Evolutionary conservation across 1,284 basidiomycete species (phyloP).

Genomic region (Ceratorhiza oryzae-sativae): DNA sequence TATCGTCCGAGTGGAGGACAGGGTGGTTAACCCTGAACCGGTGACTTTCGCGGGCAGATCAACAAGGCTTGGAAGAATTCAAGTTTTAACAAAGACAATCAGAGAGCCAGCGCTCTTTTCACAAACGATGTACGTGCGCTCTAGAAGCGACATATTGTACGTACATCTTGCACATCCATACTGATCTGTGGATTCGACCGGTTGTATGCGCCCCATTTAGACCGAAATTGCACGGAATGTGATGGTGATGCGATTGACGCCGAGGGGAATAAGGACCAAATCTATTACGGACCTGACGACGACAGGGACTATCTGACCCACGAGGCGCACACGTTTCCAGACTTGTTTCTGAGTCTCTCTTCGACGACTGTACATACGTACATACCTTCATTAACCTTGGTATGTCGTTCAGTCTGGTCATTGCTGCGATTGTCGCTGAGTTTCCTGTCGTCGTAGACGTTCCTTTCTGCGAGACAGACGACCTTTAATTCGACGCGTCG

Average conservation of each 20-base stretch:
- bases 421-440: neutral
- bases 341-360: neutral
- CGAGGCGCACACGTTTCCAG: constrained; percentile 11
- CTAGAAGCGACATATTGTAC: neutral
- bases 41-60: neutral
- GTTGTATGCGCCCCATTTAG: constrained; percentile 1
- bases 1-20: neutral
- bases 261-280: constrained; percentile 1
- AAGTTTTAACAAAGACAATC: neutral
- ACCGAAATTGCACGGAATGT: neutral
- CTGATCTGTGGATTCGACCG: neutral
- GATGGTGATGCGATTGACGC: neutral
- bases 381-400: constrained; percentile 1
- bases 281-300: neutral
- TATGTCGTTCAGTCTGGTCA: neutral
- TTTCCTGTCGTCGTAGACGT: neutral
- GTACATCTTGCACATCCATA: neutral
- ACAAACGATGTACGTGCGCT: neutral
- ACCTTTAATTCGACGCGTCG: constrained; percentile 2
- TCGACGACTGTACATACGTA: constrained; percentile 3
- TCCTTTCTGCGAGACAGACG: constrained; percentile 15
- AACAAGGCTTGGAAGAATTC: neutral
- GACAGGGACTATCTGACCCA: constrained; percentile 1
- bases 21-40: neutral
- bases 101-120: too few relatives aligned